Base-by-base conservation (phyloP, 306 rosid genomes). In the Biancaea sappan region DNA sequence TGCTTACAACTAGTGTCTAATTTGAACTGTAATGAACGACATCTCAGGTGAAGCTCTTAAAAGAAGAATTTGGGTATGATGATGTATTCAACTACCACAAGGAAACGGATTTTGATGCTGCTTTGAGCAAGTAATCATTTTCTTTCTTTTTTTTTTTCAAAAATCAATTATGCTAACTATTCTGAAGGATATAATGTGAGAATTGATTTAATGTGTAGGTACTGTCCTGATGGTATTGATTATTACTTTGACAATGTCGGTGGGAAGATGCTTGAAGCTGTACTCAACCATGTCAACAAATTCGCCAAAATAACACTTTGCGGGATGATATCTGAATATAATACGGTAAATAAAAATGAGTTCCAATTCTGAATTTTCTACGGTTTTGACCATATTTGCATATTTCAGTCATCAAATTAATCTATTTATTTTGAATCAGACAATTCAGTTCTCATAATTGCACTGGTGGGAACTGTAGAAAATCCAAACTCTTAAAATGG, bases 211-310 rank as follows among this genome's bases (percentile, higher is more conserved):
- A 56, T 24, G 18, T 47, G 31, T 48, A 86, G 94, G 79, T 83
- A 84, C 63, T 89, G 83, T 62, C 94, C 92, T 4, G 14, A 85
- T 66, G 95, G 92, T 8, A 87, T 87, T 46, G 92, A 87, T 77
- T 77, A 87, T 12, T 89, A 89, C 52, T 64, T 89, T 65, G 95
- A 87, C 64, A 85, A 89, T 8, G 92, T 87, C 77, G 95, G 95
- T n/a, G 92, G 88, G 32, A 54, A 87, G 81, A 87, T 87, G 90
- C 87, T 87, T 75, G 95, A 87, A 84, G 74, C 88, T 46, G 92
- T 82, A 15, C 92, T 89, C 52, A 87, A 87, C 77, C 86, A 87
- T 78, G 87, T 89, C 51, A 89, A 89, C 71, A 65, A 21, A 72
- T 4, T 77, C 53, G 92, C 95, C 28, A 82, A 80, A 63, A 85